A percentile compares a stretch with the other conserved stretches of the same genome.
phyloP scores from a whole-genome alignment of 331 rosid species.

The Arachis monticola region DNA sequence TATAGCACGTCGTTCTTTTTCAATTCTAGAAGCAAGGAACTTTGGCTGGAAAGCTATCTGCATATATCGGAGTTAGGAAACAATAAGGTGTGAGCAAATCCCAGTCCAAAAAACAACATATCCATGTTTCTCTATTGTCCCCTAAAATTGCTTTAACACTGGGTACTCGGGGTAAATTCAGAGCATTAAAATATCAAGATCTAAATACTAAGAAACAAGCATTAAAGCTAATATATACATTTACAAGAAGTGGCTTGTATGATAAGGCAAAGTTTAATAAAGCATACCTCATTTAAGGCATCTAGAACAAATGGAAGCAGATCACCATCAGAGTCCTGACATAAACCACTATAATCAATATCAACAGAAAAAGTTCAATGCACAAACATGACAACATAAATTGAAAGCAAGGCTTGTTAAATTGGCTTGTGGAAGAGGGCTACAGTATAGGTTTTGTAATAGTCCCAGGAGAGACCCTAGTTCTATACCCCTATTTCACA shows the following conservation, averaged over 20 bases:
- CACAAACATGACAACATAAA: slow-evolving; percentile 18
- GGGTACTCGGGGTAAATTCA: slow-evolving; percentile 24
- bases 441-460: too few species aligned
- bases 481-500: too few species aligned
- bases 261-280: slow-evolving; percentile 28
- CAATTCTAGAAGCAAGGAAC: slow-evolving; percentile 95
- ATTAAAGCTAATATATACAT: slow-evolving; percentile 15
- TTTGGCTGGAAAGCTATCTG: slow-evolving; percentile 98
- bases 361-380: slow-evolving; percentile 6
- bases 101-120: slow-evolving; percentile 32
- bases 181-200: slow-evolving; percentile 21
- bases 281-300: slow-evolving; percentile 90
- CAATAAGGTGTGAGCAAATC: slow-evolving; percentile 34
- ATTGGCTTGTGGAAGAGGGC: too few species aligned
- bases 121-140: slow-evolving; percentile 16
- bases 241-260: slow-evolving; percentile 12
- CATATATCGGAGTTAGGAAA: slow-evolving; percentile 33
- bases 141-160: slow-evolving; percentile 1
- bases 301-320: slow-evolving; percentile 91
- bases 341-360: slow-evolving; percentile 34
- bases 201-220: slow-evolving; percentile 10
- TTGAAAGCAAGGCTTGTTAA: slow-evolving; percentile 7
- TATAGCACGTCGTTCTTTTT: slow-evolving; percentile 96
- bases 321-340: slow-evolving; percentile 95
- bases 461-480: too few species aligned